These are phyloP conservation scores for Kentomonas sorsogonicus DNA, from an alignment of 208 protist genomes.

Conservation along the genomic window DNA sequence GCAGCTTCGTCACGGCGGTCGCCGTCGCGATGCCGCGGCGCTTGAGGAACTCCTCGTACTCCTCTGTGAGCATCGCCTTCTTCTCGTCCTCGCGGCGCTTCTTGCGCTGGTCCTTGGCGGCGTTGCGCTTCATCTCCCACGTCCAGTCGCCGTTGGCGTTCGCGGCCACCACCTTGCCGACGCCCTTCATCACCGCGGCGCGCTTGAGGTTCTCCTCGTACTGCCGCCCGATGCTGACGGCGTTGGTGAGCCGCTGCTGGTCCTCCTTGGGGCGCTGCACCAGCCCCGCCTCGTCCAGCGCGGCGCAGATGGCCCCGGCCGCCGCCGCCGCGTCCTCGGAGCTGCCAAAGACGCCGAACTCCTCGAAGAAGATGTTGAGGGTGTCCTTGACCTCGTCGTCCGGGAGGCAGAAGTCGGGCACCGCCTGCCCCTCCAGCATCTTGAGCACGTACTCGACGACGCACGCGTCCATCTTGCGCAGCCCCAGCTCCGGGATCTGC, in stretches of 20 bases:
- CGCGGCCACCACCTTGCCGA: conserved; percentile 68
- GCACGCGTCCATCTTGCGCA: conserved; percentile 68
- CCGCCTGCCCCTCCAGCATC: conserved; percentile 85
- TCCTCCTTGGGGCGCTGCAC: conserved; percentile 69
- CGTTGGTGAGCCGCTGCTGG: conserved; percentile 57
- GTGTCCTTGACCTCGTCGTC: conserved; percentile 72
- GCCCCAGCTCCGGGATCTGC: conserved; percentile 56
- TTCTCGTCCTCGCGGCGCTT: conserved; percentile 89
- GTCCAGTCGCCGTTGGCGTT: conserved; percentile 90
- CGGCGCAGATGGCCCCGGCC: conserved; percentile 33
- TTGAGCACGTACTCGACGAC: conserved; percentile 79
- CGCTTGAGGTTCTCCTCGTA: conserved; percentile 86
- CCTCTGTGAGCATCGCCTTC: conserved; percentile 79
- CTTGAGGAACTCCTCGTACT: conserved; percentile 87
- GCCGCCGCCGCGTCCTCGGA: conserved; percentile 27
- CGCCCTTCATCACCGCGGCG: conserved; percentile 75
- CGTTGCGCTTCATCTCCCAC: conserved; percentile 84
- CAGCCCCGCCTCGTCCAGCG: conserved; percentile 58
- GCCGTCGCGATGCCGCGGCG: conserved; percentile 76
- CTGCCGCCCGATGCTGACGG: conserved; percentile 81
- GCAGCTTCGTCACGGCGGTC: conserved; percentile 76
- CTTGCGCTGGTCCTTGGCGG: conserved; percentile 83
- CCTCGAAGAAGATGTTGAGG: conserved; percentile 64
- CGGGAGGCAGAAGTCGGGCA: conserved; percentile 69
- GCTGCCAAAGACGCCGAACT: conserved; percentile 61